phyloP scores from a whole-genome alignment of 2,329 filamentous ascomycete genomes.

The Aspergillus bombycis region DNA sequence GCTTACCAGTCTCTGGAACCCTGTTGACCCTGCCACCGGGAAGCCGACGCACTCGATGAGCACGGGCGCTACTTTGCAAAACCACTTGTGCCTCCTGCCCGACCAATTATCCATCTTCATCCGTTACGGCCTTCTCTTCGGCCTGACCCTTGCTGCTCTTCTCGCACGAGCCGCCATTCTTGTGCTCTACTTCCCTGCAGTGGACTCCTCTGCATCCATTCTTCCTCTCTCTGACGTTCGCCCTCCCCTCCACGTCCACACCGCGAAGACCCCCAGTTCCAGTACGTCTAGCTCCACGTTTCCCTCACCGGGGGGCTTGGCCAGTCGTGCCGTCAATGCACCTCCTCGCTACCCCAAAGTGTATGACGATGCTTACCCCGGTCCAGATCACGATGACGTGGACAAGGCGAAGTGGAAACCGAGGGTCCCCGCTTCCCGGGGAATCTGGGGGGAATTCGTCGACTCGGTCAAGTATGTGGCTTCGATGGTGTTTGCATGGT shows the following conservation, averaged over 20 bases:
- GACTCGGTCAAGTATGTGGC: constrained; percentile 64
- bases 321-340: constrained; percentile 30
- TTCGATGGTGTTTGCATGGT: constrained; percentile 66
- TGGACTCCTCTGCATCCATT: constrained; percentile 21
- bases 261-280: constrained; percentile 28
- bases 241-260: constrained; percentile 25
- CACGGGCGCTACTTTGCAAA: constrained; percentile 69
- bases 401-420: constrained; percentile 35
- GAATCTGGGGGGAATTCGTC: constrained; percentile 64
- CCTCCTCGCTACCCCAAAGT: constrained; percentile 25
- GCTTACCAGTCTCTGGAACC: constrained; percentile 90
- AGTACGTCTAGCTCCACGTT: constrained; percentile 38
- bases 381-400: constrained; percentile 19
- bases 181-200: constrained; percentile 26
- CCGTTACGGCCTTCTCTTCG: constrained; percentile 69
- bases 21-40: constrained; percentile 63
- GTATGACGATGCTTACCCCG: constrained; percentile 26
- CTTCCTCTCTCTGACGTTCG: constrained; percentile 36
- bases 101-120: constrained; percentile 85
- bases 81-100: constrained; percentile 85
- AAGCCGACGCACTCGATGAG: constrained; percentile 29
- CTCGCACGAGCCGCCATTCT: constrained; percentile 46
- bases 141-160: constrained; percentile 54
- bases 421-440: constrained; percentile 11
- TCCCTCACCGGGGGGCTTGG: constrained; percentile 31